Evolutionary conservation across 306 rosid genomes (phyloP).

Genomic region (Trifolium fragiferum): DNA sequence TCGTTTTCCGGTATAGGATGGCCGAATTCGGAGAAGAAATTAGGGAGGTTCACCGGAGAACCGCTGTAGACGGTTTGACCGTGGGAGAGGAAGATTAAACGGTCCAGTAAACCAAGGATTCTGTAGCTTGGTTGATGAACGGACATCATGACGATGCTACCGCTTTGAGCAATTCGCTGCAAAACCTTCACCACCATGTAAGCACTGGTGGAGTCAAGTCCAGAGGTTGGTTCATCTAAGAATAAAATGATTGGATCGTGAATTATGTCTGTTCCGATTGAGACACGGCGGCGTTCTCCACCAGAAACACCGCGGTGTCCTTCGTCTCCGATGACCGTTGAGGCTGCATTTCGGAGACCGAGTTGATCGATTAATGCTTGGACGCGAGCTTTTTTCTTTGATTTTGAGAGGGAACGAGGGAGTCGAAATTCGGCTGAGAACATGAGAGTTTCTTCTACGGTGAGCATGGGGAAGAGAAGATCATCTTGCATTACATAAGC

Average conservation of each 20-base stretch:
- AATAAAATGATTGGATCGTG: conserved; percentile 85
- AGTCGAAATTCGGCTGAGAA: conserved; percentile 88
- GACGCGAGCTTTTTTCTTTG: conserved; percentile 79
- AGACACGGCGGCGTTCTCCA: conserved; percentile 87
- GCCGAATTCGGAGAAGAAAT: conserved; percentile 69
- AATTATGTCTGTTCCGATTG: conserved; percentile 85
- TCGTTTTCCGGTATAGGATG: conserved; percentile 85
- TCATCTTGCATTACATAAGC: conserved; percentile 99
- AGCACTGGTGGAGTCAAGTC: conserved; percentile 89
- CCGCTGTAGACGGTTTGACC: conserved; percentile 85
- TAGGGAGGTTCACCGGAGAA: conserved; percentile 55
- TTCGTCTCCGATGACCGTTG: conserved; percentile 83
- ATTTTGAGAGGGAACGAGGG: conserved; percentile 77
- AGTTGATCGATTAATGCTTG: conserved; percentile 80
- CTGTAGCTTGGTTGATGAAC: conserved; percentile 92
- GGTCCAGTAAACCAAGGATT: conserved; percentile 71
- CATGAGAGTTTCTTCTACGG: conserved; percentile 93
- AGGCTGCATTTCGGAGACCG: conserved; percentile 73
- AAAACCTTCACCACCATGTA: conserved; percentile 93
- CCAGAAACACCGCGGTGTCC: conserved; percentile 93
- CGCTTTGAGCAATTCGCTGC: conserved; percentile 82
- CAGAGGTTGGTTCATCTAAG: conserved; percentile 94
- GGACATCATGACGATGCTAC: conserved; percentile 84
- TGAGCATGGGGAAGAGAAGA: conserved; percentile 91
- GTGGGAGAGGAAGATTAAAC: conserved; percentile 78